Base-by-base conservation (phyloP, 345 rosid species). In the Eucalyptus coolabah region DNA sequence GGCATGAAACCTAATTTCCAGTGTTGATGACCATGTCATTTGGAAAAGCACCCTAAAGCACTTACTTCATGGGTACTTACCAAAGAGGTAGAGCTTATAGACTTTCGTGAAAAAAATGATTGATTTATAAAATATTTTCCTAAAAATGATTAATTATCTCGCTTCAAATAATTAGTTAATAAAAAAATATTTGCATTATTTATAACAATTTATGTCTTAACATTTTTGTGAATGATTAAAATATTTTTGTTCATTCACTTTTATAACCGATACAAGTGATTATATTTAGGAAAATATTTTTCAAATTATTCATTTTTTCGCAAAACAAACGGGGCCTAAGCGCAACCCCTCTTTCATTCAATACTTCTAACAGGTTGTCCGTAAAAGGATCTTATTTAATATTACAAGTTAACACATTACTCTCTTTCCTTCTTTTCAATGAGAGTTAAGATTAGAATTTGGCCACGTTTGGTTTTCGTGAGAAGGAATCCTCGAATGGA, bases 41-140 rank as follows among this genome's bases (percentile, higher is more conserved):
- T 53, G 24, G 24, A 53, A 53, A 53, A 53, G 24, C 59, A 53
- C 56, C 56, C 24, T 53, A 19, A 53, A 19, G 56, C 56, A 53
- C 56, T 53, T 53, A 19, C 23, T 53, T 53, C 56, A 53, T 19
- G 24, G 56, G 56, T 51, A 51, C 23, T 51, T 19, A 53, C 56
- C 56, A 53, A 19, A 53, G 10, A 53, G 56, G 56, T 53, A 53
- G 59, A 53, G 59, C 59, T 19, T 53, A 53, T 19, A 53, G 10
- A 8, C 1, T 18, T 53, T 53, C 0, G 10, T 4, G 2, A 21
- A 53, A 50, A 50, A 19, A 19, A 53, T 1, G 56, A 19, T 19
- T 53, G 10, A 53, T 53, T 53, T 8, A 53, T 8, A 53, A 19
- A 53, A 53, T 53, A 19, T 53, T 19, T 16, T 17, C 12, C 3